Evolutionary conservation across 2,329 filamentous ascomycete genomes (phyloP), one percentile per base, ranked within the genome.

Genomic region (Coniochaeta ligniaria): DNA sequence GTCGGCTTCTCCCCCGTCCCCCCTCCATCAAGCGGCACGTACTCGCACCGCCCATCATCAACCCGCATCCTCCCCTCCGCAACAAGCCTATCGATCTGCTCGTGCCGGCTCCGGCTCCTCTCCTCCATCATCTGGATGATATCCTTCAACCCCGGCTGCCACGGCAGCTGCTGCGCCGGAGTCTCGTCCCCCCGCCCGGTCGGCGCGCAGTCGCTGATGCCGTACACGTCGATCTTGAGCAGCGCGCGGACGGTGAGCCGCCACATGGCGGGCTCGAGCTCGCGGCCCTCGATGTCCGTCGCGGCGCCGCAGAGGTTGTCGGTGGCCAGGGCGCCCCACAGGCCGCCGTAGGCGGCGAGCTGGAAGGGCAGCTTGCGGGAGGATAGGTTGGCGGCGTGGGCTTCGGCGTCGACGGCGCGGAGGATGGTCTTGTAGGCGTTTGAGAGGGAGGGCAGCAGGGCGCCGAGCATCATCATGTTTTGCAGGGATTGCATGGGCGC

Each of bases 201-300:
- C 62, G 20, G 26, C 28, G 9, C 33, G n/a, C 63, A 58, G 24
- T 67, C 65, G 14, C 69, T 66, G 31, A 82, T 67, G 0, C 84
- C 84, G 67, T 87, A 85, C 8, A 87, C 78, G 65, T 87, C 84
- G 14, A 82, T 66, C 61, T 78, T 79, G 20, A 87, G 71, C 60
- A 87, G 72, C 1, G 80, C 80, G 16, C 83, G 76, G 45, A 86
- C 77, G 1, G 77, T 76, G 8, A 76, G 73, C 38, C 83, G 74
- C 84, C 85, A 88, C 64, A 79, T 70, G 5, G 74, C 70, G 0
- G 84, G 83, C 31, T 80, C 74, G 71, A 87, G 77, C 47, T 75
- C 70, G 16, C 74, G 70, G 60, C 78, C 72, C 62, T 79, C 73
- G 62, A 78, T 74, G n/a, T 64, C 66, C 16, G 68, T 62, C 1